A percentile compares a stretch with the other conserved stretches of the same genome.
phyloP scores from a whole-genome alignment of 2,329 filamentous ascomycete species.

The Talaromyces sp. region DNA sequence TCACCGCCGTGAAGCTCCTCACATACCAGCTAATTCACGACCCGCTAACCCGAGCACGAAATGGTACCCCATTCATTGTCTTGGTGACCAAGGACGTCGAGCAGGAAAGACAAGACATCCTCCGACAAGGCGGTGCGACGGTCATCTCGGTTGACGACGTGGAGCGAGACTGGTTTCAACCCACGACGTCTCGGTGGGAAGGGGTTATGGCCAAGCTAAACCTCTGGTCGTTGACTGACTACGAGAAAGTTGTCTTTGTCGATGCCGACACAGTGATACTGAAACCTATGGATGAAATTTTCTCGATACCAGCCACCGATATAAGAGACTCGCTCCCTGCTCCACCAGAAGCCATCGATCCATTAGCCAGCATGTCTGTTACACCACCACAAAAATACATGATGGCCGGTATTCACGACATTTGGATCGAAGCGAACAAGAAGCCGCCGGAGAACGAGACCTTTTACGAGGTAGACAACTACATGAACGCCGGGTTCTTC shows the following conservation, averaged over 20 bases:
- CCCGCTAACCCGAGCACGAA: slow-evolving; percentile 8
- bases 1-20: slow-evolving; percentile 3
- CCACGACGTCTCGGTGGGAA: background rate
- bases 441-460: slow-evolving; percentile 1
- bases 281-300: slow-evolving; percentile 11
- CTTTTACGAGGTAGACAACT: background rate
- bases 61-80: slow-evolving; percentile 12
- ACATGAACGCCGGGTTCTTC: slow-evolving; percentile 32
- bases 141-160: slow-evolving; percentile 12
- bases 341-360: background rate
- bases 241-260: slow-evolving; percentile 13
- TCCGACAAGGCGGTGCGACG: slow-evolving; percentile 9
- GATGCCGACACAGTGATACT: slow-evolving; percentile 14
- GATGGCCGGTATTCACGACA: slow-evolving; percentile 12
- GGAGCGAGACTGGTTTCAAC: slow-evolving; percentile 1
- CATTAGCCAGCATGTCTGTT: background rate
- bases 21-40: slow-evolving; percentile 15
- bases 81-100: slow-evolving; percentile 9
- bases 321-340: background rate
- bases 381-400: slow-evolving; percentile 11
- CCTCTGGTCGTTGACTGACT: slow-evolving; percentile 6
- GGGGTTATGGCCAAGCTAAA: background rate
- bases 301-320: background rate
- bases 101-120: slow-evolving; percentile 13
- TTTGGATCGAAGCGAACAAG: slow-evolving; percentile 3